These are phyloP conservation scores for Prunus campanulata DNA, from an alignment of 306 rosid genomes.

Conservation along the genomic window DNA sequence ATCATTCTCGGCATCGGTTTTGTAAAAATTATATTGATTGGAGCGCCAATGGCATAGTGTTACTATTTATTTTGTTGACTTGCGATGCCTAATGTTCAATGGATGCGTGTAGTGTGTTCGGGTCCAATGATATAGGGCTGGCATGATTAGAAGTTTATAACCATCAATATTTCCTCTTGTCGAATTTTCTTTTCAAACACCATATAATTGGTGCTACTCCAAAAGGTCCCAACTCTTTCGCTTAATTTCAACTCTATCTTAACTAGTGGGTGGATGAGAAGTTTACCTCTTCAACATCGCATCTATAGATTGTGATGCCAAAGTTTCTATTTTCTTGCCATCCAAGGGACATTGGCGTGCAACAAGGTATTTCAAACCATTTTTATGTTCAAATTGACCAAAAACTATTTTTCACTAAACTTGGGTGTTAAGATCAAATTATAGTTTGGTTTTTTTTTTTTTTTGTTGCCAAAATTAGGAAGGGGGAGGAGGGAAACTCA, in stretches of 20 bases:
- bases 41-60: neutral
- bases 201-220: neutral
- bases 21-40: too few relatives aligned
- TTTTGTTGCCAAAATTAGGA: too few relatives aligned
- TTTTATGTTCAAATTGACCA: neutral
- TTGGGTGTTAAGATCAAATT: too few relatives aligned
- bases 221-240: neutral
- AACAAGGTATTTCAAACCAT: constrained; percentile 18
- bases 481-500: too few relatives aligned
- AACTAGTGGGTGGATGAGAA: neutral
- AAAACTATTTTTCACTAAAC: too few relatives aligned
- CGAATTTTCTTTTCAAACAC: neutral
- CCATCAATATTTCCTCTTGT: too few relatives aligned
- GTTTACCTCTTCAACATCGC: constrained; percentile 24
- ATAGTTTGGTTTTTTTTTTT: too few relatives aligned
- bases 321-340: constrained; percentile 34
- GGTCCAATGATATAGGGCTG: neutral
- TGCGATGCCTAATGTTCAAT: neutral
- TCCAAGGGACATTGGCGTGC: constrained; percentile 34
- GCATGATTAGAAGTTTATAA: neutral
- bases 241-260: neutral
- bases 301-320: constrained; percentile 23
- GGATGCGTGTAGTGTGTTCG: neutral
- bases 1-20: too few relatives aligned
- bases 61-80: neutral